Conservation (phyloP, 441 rosid species). For the Flueggea neowawraea region DNA sequence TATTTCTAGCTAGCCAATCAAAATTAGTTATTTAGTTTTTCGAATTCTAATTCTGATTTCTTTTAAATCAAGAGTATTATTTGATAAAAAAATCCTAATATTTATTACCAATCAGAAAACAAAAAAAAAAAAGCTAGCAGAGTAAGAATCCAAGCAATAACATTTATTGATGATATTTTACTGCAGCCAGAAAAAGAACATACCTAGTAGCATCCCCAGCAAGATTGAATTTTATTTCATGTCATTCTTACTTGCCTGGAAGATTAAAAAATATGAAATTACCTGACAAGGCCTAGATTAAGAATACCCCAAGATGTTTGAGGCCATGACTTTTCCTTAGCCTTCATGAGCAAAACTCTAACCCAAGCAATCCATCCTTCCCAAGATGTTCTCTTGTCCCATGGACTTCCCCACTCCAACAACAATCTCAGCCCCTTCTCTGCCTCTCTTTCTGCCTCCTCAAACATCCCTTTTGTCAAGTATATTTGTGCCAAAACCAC, state of each 20-base stretch:
- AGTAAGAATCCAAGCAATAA: too few relatives aligned
- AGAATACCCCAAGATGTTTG: slow-evolving; percentile 71
- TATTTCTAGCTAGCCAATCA: too few relatives aligned
- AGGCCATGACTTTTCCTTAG: slow-evolving; percentile 78
- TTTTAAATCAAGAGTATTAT: too few relatives aligned
- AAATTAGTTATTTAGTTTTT: too few relatives aligned
- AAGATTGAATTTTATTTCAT: too few relatives aligned
- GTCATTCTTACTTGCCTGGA: slow-evolving; percentile 2
- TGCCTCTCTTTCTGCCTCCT: slow-evolving; percentile 66
- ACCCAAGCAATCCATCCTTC: slow-evolving; percentile 97
- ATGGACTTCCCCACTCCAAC: slow-evolving; percentile 88
- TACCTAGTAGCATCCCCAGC: too few relatives aligned
- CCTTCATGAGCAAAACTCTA: slow-evolving; percentile 73
- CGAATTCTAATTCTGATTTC: too few relatives aligned
- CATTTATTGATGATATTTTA: too few relatives aligned
- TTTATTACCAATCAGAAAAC: too few relatives aligned
- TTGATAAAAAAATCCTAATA: too few relatives aligned
- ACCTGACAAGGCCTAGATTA: slow-evolving; percentile 72
- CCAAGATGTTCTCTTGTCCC: slow-evolving; percentile 97
- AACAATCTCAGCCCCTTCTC: slow-evolving; percentile 57
- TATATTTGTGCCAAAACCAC: slow-evolving; percentile 68
- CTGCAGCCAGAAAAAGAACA: too few relatives aligned
- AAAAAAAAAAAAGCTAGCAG: too few relatives aligned
- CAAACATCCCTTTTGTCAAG: slow-evolving; percentile 48
- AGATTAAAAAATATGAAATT: slow-evolving; percentile 4